Percentiles rank a stretch among this genome's conserved stretches.
These are phyloP conservation scores for Talaromyces funiculosus DNA, from an alignment of 2,329 filamentous ascomycete species.

Conservation along the genomic window DNA sequence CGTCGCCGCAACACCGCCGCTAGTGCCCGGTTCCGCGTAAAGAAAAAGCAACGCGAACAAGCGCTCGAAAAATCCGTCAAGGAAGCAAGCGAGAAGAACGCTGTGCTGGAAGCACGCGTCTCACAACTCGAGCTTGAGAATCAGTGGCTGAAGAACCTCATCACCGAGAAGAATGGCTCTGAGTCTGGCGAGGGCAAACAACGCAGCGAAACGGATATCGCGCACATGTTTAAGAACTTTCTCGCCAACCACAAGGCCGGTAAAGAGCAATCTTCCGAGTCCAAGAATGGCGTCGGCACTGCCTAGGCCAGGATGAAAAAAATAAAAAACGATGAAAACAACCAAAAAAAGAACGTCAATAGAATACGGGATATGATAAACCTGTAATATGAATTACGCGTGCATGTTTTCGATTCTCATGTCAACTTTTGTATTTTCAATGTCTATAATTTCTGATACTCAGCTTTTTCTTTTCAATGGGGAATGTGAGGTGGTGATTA, in stretches of 20 bases:
- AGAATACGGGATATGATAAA: background rate
- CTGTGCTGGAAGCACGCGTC: conserved; percentile 65
- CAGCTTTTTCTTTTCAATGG: background rate
- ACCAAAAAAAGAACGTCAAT: background rate
- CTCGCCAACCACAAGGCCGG: conserved; percentile 31
- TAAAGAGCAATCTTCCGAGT: conserved; percentile 24
- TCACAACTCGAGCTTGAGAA: conserved; percentile 77
- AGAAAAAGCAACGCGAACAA: conserved; percentile 94
- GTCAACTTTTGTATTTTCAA: background rate
- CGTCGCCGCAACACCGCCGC: conserved; percentile 83
- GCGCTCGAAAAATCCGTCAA: conserved; percentile 75
- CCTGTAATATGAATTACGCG: background rate
- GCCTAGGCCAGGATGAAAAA: conserved; percentile 13
- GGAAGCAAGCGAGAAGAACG: conserved; percentile 76
- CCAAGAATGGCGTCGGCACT: conserved; percentile 31
- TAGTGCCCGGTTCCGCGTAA: conserved; percentile 81
- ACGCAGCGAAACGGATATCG: conserved; percentile 42
- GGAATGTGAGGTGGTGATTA: background rate
- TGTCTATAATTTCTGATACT: conserved; percentile 2
- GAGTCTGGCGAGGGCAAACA: conserved; percentile 21
- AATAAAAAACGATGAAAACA: background rate
- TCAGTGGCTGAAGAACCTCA: conserved; percentile 72
- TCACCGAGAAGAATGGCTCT: conserved; percentile 70
- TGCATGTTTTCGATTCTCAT: background rate
- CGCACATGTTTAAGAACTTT: conserved; percentile 38